Conservation (phyloP, 2,329 filamentous ascomycete species). For the Alternaria gaisen region DNA sequence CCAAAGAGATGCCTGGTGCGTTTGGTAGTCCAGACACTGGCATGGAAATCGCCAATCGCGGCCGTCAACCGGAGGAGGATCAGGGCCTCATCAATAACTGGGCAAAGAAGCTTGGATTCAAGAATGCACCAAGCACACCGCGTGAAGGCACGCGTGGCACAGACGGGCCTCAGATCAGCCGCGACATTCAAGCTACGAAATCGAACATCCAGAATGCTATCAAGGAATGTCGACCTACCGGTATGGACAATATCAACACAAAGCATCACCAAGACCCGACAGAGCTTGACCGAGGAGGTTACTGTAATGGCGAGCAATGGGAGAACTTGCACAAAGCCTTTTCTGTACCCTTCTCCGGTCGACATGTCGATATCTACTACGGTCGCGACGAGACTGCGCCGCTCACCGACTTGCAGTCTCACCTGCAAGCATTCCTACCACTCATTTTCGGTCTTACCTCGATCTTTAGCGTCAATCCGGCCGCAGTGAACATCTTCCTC, state of each 20-base stretch:
- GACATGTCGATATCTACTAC: conserved; percentile 49
- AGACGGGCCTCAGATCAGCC: conserved; percentile 46
- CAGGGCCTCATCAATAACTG: conserved; percentile 47
- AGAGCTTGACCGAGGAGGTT: conserved; percentile 49
- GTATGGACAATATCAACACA: conserved; percentile 43
- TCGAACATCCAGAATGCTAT: conserved; percentile 50
- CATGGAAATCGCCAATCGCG: conserved; percentile 39
- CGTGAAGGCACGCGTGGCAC: conserved; percentile 25
- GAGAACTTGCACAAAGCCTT: conserved; percentile 51
- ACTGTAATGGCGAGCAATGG: conserved; percentile 50
- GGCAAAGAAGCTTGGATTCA: conserved; percentile 50
- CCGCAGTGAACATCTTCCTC: conserved; percentile 85
- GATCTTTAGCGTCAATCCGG: conserved; percentile 72
- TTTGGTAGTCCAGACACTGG: conserved; percentile 48
- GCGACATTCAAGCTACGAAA: conserved; percentile 46
- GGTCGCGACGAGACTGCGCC: conserved; percentile 40
- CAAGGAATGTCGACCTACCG: conserved; percentile 48
- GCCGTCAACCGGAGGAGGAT: conserved; percentile 31
- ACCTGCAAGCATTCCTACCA: conserved; percentile 43
- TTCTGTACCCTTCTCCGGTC: conserved; percentile 44
- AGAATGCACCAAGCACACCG: conserved; percentile 33
- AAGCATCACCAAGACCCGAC: conserved; percentile 50
- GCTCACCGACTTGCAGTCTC: conserved; percentile 37
- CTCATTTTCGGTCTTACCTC: conserved; percentile 46
- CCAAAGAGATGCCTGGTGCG: conserved; percentile 47